These are phyloP conservation scores for Zanthoxylum bungeanum DNA, from an alignment of 345 rosid species.

Conservation along the genomic window DNA sequence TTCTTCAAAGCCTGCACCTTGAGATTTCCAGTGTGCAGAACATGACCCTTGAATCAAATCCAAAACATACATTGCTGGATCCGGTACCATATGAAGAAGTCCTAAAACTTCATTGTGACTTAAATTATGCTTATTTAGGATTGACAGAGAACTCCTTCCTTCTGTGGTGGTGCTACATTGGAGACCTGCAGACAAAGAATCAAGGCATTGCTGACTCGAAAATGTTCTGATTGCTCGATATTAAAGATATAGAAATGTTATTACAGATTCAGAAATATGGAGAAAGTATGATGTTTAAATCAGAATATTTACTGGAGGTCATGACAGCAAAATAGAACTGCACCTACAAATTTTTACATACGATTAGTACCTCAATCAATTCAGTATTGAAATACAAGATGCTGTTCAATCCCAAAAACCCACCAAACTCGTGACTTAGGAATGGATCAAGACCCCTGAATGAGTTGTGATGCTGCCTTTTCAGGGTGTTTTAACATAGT, in stretches of 20 bases:
- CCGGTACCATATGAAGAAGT: conserved; percentile 22
- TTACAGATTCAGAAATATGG: not conserved
- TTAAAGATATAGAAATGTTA: too few species aligned
- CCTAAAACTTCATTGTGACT: conserved; percentile 15
- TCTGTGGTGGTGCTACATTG: not conserved
- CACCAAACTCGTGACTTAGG: too few species aligned
- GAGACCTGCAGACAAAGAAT: not conserved
- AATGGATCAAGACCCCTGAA: too few species aligned
- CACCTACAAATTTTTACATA: not conserved
- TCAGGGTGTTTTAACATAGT: too few species aligned
- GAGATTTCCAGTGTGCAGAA: conserved; percentile 6
- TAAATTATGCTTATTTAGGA: conserved; percentile 17
- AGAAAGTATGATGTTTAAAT: not conserved
- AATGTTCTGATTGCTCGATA: not conserved
- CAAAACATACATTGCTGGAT: conserved; percentile 38
- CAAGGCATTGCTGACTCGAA: not conserved
- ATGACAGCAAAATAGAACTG: not conserved
- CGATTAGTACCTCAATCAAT: too few species aligned
- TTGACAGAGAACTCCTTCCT: conserved; percentile 4
- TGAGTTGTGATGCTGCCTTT: too few species aligned
- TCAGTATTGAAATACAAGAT: too few species aligned
- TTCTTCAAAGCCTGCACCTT: conserved; percentile 18
- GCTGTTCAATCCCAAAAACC: too few species aligned
- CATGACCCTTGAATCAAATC: conserved; percentile 31
- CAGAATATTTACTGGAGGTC: not conserved